Evolutionary conservation across 257 asterid genomes (phyloP).

Genomic region (Petunia secreta): DNA sequence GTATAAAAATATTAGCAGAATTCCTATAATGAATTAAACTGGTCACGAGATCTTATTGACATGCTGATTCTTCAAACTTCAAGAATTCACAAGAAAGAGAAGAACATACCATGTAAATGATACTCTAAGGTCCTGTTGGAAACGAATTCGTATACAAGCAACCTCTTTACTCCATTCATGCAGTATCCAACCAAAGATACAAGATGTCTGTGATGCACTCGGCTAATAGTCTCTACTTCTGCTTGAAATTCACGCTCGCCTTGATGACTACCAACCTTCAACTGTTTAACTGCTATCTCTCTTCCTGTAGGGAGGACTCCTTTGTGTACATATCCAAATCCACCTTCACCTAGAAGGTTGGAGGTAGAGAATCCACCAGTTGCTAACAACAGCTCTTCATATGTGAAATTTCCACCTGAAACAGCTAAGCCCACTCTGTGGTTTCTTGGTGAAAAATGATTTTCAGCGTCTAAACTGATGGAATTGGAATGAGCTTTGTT

Average conservation of each 20-base stretch:
- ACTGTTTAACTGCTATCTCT: constrained; percentile 58
- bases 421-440: constrained; percentile 23
- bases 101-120: constrained; percentile 62
- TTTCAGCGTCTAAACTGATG: constrained; percentile 12
- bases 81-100: neutral
- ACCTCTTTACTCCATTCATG: constrained; percentile 52
- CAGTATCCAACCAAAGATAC: constrained; percentile 72
- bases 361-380: constrained; percentile 49
- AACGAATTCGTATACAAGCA: constrained; percentile 67
- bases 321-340: constrained; percentile 71
- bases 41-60: neutral
- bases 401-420: constrained; percentile 39
- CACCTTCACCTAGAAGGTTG: constrained; percentile 68
- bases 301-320: constrained; percentile 70
- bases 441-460: constrained; percentile 21
- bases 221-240: constrained; percentile 65
- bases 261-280: constrained; percentile 62
- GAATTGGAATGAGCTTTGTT: constrained; percentile 22
- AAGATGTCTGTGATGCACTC: constrained; percentile 70
- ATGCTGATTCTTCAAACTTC: neutral
- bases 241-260: constrained; percentile 74
- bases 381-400: constrained; percentile 58
- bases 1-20: neutral
- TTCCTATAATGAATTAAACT: neutral
- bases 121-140: constrained; percentile 54